Base-by-base conservation (phyloP, 1,284 basidiomycete genomes). In the Cryptococcus deneoformans region DNA sequence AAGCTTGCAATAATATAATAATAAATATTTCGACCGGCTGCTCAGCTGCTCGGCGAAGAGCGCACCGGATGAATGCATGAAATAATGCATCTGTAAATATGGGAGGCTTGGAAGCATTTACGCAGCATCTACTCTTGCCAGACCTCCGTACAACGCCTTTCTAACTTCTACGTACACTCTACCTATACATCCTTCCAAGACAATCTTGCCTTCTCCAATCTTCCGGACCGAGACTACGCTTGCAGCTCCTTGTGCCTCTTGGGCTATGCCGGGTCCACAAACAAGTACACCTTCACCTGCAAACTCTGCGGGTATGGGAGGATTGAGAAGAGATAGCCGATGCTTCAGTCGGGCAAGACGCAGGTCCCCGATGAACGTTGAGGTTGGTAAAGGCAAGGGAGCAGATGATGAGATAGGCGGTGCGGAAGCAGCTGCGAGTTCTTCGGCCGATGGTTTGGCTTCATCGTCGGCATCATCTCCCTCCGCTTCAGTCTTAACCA, bases 231-330 rank as follows among this genome's bases (percentile, higher is more conserved):
- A 87, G 1, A 96, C 92, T 2, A 87, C 83, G 56, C 89, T 86
- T 50, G 84, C 85, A n/a, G 85, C 77, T 36, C 81, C 73, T 11
- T 77, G 76, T 48, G 79, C 79, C 53, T 78, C 77, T 65, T 81
- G 82, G 29, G 87, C 87, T 9, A 78, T 67, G 0, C 75, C 76
- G 1, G 72, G 70, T 16, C 91, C 91, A 71, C 93, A 98, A 16
- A 98, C 84, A n/a, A 98, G 81, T 6, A 95, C 88, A 80, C 94
- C 94, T 77, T 96, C 92, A 20, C 93, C 93, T 14, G 92, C 87
- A 58, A 97, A 86, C 75, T 96, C 92, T 1, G 93, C 90, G 36
- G 89, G 86, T 50, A 97, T 86, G 11, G 63, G 57, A 8, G 62
- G 63, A 5, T 87, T 86, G 3, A 91, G 79, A 0, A 83, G 76